Base-by-base conservation (phyloP, 306 rosid genomes). In the Cicer chorassanicum region DNA sequence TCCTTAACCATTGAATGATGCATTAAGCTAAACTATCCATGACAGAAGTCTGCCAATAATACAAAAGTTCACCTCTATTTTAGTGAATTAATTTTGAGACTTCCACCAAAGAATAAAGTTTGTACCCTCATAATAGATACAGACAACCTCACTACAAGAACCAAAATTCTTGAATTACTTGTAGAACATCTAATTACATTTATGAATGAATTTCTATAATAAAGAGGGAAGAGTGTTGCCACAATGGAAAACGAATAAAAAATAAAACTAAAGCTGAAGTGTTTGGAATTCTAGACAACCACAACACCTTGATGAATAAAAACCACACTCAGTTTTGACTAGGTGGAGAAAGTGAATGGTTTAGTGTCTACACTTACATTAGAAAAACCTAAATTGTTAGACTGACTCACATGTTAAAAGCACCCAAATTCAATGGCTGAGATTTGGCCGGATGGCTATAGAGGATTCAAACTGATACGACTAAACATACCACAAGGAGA, bases 201-300 rank as follows among this genome's bases (percentile, higher is more conserved):
- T 61, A 60, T 50, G 24, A 11, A 86, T 69, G 42, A 68, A 60
- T 65, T 74, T 66, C 85, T 79, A 77, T 40, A 63, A 66, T 7
- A 70, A 50, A 40, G 67, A 69, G 63, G 54, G 60, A 74, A 41
- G 74, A 59, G 75, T 61, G 83, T 77, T 68, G 53, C 54, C 74
- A 80, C 75, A 49, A 68, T 56, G 76, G 64, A 84, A 74, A 78
- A 69, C 81, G 68, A 65, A 80, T 61, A 60, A 75, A 55, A 72
- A 73, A 76, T 70, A 61, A 56, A 57, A 65, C 77, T 80, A 14
- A 66, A 67, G 55, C 75, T 78, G 65, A 73, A 15, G 69, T 76
- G 83, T 63, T 84, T 65, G 78, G 86, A 87, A 65, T 80, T 80
- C 84, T 81, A 70, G 73, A 68, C 84, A 81, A 84, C 75, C 86